These are phyloP conservation scores for Gossypium mustelinum DNA, from an alignment of 345 rosid species.

Conservation along the genomic window DNA sequence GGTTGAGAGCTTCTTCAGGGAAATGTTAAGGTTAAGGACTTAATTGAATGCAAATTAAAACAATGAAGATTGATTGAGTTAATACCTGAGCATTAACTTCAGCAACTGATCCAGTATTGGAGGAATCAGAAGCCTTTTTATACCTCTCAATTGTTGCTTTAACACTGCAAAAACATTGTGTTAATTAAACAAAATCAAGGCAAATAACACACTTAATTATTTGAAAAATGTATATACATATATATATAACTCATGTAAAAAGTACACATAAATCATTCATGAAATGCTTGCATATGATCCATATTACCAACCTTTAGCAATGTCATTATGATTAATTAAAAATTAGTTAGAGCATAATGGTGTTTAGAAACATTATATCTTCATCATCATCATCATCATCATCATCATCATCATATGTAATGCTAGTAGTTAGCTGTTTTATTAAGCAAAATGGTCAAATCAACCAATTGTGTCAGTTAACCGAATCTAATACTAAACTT, in stretches of 20 bases:
- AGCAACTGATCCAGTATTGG: constrained; percentile 64
- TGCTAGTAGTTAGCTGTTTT: neutral
- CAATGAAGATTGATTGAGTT: neutral
- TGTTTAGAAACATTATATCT: no score
- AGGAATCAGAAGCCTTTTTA: constrained; percentile 76
- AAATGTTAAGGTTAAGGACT: no score
- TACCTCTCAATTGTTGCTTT: constrained; percentile 91
- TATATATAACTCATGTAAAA: neutral
- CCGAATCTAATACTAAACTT: constrained; percentile 51
- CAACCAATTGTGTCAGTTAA: constrained; percentile 43
- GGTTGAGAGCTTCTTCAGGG: no score
- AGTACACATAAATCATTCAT: neutral
- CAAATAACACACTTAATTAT: neutral
- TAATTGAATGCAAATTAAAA: no score
- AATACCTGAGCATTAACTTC: constrained; percentile 86
- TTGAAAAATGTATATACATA: neutral
- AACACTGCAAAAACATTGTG: constrained; percentile 49
- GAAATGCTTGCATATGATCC: neutral
- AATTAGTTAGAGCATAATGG: neutral
- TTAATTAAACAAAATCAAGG: neutral
- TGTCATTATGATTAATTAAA: neutral
- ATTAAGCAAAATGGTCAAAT: constrained; percentile 39
- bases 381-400: neutral
- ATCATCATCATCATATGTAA: neutral
- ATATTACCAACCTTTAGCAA: neutral